Conservation (phyloP, 2,329 filamentous ascomycete species). For the Byssochlamys sp. region DNA sequence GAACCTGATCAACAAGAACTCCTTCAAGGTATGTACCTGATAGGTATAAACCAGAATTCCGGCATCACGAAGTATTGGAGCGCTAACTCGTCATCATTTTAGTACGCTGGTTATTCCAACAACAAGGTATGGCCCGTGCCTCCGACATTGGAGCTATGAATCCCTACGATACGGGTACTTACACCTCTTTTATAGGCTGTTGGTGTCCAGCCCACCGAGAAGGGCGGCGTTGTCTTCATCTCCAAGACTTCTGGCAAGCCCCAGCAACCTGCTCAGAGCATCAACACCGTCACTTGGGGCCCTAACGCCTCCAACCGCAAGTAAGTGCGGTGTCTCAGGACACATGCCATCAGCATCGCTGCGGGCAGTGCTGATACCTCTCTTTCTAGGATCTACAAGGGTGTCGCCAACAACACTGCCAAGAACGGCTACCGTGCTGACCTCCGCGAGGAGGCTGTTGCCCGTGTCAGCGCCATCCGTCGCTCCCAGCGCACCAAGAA, state of each 20-base stretch:
- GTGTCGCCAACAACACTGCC: constrained; percentile 70
- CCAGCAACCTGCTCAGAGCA: constrained; percentile 62
- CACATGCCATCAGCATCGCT: not conserved
- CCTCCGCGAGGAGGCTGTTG: constrained; percentile 66
- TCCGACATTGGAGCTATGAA: not conserved
- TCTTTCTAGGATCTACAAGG: constrained; percentile 67
- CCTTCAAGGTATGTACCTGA: constrained; percentile 60
- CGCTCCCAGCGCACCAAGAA: constrained; percentile 70
- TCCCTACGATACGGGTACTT: constrained; percentile 1
- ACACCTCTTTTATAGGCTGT: constrained; percentile 53
- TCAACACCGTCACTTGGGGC: constrained; percentile 59
- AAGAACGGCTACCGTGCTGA: constrained; percentile 78
- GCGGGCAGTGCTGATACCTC: constrained; percentile 9
- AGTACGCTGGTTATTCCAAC: constrained; percentile 90
- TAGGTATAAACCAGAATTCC: not conserved
- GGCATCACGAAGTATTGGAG: constrained; percentile 2
- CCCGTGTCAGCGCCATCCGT: constrained; percentile 78
- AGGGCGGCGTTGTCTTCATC: constrained; percentile 69
- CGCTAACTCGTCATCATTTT: constrained; percentile 16
- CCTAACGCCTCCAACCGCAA: constrained; percentile 68
- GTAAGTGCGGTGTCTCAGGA: constrained; percentile 41
- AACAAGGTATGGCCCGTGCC: constrained; percentile 59
- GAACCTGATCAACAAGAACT: constrained; percentile 86
- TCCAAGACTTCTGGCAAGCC: constrained; percentile 70
- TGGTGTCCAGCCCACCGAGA: constrained; percentile 64